Conservation (phyloP, 176 grass and related monocot genomes). For the Aegilops tauschii region DNA sequence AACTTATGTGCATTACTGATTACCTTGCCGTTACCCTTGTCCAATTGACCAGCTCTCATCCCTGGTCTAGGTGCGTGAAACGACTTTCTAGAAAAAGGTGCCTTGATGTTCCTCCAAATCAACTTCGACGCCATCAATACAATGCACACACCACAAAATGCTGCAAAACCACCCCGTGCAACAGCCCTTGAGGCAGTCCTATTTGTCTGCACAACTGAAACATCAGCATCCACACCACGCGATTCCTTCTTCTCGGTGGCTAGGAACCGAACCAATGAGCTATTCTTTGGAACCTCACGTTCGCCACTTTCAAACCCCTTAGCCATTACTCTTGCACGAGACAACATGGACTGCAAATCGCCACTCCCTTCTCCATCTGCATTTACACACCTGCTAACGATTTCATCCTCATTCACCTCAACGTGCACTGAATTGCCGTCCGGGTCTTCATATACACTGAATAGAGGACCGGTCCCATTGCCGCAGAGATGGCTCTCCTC, state of each 20-base stretch:
- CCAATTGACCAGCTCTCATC: background rate
- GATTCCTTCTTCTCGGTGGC: constrained; percentile 4
- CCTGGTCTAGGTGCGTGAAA: background rate
- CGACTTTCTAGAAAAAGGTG: background rate
- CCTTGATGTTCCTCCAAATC: background rate
- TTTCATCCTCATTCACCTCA: constrained; percentile 39
- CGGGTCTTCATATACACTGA: constrained; percentile 21
- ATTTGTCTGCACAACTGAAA: background rate
- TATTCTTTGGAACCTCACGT: background rate
- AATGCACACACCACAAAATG: constrained; percentile 35
- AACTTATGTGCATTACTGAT: background rate
- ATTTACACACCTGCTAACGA: constrained; percentile 14
- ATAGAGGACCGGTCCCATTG: constrained; percentile 5
- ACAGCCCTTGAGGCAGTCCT: background rate
- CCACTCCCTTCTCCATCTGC: background rate
- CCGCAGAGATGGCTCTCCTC: constrained; percentile 16
- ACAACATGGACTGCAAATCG: constrained; percentile 15
- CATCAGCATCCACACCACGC: background rate
- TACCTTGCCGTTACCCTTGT: background rate
- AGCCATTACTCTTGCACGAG: constrained; percentile 25
- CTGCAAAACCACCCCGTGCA: constrained; percentile 17
- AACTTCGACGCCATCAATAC: background rate
- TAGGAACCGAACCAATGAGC: constrained; percentile 18
- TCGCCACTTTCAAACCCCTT: constrained; percentile 3
- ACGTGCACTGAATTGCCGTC: background rate